Conservation (phyloP, 257 asterid species). For the Fraxinus pennsylvanica region DNA sequence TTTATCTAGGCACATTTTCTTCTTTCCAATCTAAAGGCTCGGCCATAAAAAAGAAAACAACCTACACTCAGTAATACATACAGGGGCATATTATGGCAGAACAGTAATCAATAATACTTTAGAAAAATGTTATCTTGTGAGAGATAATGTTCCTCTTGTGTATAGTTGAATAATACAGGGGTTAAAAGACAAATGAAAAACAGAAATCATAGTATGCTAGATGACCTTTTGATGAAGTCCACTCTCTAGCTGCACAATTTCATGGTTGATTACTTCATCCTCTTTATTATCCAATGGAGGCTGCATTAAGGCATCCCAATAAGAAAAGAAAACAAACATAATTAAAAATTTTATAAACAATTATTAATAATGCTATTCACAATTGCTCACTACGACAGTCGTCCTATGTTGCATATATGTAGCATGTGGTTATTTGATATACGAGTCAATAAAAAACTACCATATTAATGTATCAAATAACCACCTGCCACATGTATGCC, state of each 20-base stretch:
- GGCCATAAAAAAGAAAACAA: conserved; percentile 24
- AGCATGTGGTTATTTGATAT: too few species aligned
- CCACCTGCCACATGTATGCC: too few species aligned
- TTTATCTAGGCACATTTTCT: conserved; percentile 58
- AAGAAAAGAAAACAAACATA: conserved; percentile 16
- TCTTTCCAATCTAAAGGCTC: conserved; percentile 55
- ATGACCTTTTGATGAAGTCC: conserved; percentile 73
- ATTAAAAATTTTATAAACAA: conserved; percentile 9
- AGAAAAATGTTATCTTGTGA: background rate
- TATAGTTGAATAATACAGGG: conserved; percentile 2
- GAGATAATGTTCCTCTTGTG: background rate
- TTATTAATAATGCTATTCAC: too few species aligned
- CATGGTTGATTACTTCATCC: conserved; percentile 60
- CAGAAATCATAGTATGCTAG: conserved; percentile 15
- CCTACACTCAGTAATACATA: conserved; percentile 8
- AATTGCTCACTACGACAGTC: too few species aligned
- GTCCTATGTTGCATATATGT: too few species aligned
- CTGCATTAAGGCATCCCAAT: conserved; percentile 42
- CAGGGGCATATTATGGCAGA: conserved; percentile 4
- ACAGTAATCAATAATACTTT: background rate
- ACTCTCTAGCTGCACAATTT: conserved; percentile 62
- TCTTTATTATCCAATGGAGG: conserved; percentile 90
- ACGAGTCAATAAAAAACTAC: too few species aligned
- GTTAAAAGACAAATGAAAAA: background rate
- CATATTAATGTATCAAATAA: too few species aligned